A percentile compares a stretch with the other conserved stretches of the same genome.
Evolutionary conservation across 2,329 filamentous ascomycete species (phyloP).

Genomic region (Paraphoma chrysanthemicola): DNA sequence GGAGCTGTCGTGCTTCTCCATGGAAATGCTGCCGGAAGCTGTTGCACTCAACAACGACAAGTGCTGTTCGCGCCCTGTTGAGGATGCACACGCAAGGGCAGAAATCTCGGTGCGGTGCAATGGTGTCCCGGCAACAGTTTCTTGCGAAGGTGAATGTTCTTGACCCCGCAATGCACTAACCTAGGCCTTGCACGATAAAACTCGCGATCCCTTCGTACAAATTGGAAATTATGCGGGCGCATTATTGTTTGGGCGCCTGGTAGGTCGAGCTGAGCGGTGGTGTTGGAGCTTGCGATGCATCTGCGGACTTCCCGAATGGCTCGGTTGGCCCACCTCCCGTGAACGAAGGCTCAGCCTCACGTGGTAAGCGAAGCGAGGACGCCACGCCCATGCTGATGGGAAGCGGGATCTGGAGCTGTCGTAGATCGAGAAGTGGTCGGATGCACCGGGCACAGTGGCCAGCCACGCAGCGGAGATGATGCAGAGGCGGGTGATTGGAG

Average conservation of each 20-base stretch:
- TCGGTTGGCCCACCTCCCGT: neutral
- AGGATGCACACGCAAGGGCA: neutral
- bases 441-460: constrained; percentile 3
- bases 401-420: constrained; percentile 2
- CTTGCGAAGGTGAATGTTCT: neutral
- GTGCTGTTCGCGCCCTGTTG: neutral
- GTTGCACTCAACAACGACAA: constrained; percentile 6
- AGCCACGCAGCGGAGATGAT: constrained; percentile 8
- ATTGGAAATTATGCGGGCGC: neutral
- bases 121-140: neutral
- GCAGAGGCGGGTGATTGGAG: constrained; percentile 1
- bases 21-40: constrained; percentile 10
- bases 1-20: constrained; percentile 7
- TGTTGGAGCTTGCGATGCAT: neutral
- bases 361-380: constrained; percentile 3
- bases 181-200: neutral
- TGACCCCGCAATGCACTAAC: neutral
- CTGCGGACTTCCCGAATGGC: neutral
- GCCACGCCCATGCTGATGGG: neutral
- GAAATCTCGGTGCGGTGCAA: neutral
- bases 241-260: neutral
- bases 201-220: neutral
- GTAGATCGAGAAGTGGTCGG: constrained; percentile 1
- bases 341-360: constrained; percentile 2
- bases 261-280: neutral